Evolutionary conservation across 768 basidiomycete genomes (phyloP), one percentile per base, ranked within the genome.

Genomic region (Mycena galopus): DNA sequence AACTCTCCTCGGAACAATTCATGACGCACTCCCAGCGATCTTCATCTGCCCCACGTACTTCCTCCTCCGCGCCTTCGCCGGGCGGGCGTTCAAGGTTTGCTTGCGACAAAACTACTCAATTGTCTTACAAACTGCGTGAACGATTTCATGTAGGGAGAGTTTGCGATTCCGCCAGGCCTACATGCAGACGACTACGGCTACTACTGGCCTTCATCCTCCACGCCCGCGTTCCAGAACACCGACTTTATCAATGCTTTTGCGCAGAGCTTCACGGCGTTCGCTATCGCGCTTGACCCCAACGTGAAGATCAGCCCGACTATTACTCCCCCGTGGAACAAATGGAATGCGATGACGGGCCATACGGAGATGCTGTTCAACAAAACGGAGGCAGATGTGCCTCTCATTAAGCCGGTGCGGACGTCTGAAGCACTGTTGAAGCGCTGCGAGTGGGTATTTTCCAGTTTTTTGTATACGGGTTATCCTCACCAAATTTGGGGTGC

Each of bases 21-120:
- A 21, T 19, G 11, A 47, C 19, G 19, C 21, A 8, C 4, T 8
- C 7, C 10, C 44, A 47, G 84, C 82, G 1, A 81, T 82, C 27
- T 78, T 85, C 58, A 71, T 80, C 25, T 85, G 84, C 62, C 84
- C 83, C 7, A 78, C 82, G 0, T 81, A 83, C 59, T 77, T 71
- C 37, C 25, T 84, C 37, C 76, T 82, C 7, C 19, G 65, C 7
- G 69, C 82, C 12, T 85, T 83, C 67, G 21, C 55, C 2, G 78
- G 79, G 19, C 74, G 71, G 14, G 74, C 81, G 1, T 84, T 77
- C 75, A 85, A 83, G 78, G 84, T 62, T 47, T n/a, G n/a, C 7
- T 7, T 39, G 17, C n/a, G n/a, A n/a, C n/a, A n/a, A n/a, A n/a
- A n/a, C n/a, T 25, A 23, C n/a, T 1, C 25, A 23, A 33, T 33